Conservation (phyloP, 805 yeast genomes). For the Suhomyces pyralidae region DNA sequence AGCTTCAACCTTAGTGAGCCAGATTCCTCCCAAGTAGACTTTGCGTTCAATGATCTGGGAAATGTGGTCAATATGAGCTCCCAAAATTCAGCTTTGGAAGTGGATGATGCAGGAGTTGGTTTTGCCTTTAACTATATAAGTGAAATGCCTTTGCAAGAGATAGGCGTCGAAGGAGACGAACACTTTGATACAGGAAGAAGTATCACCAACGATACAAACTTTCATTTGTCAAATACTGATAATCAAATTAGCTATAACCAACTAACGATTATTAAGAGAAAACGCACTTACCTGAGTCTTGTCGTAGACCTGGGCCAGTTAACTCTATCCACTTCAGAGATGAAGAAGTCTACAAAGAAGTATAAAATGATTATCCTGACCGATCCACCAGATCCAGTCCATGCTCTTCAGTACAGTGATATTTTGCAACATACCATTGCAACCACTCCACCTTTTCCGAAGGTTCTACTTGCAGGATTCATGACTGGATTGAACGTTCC, state of each 20-base stretch:
- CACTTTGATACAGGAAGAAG: slow-evolving; percentile 1
- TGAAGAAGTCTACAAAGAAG: neutral
- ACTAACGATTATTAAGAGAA: neutral
- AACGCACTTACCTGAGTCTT: neutral
- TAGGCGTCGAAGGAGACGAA: slow-evolving; percentile 2
- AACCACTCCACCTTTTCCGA: neutral
- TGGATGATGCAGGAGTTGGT: neutral
- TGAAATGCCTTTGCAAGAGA: slow-evolving; percentile 26
- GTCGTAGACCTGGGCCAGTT: neutral
- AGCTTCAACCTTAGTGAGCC: slow-evolving; percentile 1
- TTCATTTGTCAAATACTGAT: slow-evolving; percentile 9
- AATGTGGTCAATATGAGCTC: neutral
- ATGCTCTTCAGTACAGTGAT: neutral
- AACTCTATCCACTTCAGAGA: neutral
- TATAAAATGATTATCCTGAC: neutral
- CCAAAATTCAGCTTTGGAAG: neutral
- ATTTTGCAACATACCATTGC: neutral
- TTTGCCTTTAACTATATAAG: slow-evolving; percentile 10
- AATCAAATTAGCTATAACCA: neutral
- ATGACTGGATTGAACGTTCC: neutral
- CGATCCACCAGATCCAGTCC: neutral
- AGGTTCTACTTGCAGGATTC: neutral
- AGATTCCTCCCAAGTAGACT: slow-evolving; percentile 13
- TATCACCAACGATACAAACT: slow-evolving; percentile 10
- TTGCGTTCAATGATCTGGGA: slow-evolving; percentile 23